Percentiles rank a stretch among this genome's conserved stretches.
These are phyloP conservation scores for Microbotryomycetes sp. DNA, from an alignment of 1,284 basidiomycete species.

Conservation along the genomic window DNA sequence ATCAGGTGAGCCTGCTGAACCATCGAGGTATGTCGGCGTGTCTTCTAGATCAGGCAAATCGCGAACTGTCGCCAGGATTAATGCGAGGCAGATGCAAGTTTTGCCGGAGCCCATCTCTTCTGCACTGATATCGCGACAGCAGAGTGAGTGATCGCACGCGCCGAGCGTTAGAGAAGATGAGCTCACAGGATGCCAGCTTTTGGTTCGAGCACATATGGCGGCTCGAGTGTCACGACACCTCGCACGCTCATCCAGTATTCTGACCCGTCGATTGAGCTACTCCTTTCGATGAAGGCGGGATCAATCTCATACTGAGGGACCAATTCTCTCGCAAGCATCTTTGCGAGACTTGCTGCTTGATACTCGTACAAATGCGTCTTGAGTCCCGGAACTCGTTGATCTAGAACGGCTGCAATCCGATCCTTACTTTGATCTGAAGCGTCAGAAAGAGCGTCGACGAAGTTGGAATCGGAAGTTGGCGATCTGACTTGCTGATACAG, in stretches of 20 bases:
- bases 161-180: no score
- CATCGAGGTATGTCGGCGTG: slow-evolving; percentile 7
- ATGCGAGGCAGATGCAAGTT: slow-evolving; percentile 44
- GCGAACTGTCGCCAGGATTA: slow-evolving; percentile 40
- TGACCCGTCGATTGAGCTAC: neutral
- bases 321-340: slow-evolving; percentile 34
- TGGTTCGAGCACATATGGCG: slow-evolving; percentile 20
- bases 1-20: slow-evolving; percentile 26
- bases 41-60: slow-evolving; percentile 16
- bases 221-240: slow-evolving; percentile 4
- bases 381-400: slow-evolving; percentile 12
- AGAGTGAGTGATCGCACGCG: no score
- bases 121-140: no score
- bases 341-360: slow-evolving; percentile 29
- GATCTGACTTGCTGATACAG: slow-evolving; percentile 29
- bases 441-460: slow-evolving; percentile 5
- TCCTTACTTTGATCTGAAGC: slow-evolving; percentile 7
- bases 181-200: slow-evolving; percentile 28
- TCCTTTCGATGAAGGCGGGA: slow-evolving; percentile 10
- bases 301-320: slow-evolving; percentile 17
- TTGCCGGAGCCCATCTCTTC: slow-evolving; percentile 48
- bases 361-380: slow-evolving; percentile 15
- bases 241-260: slow-evolving; percentile 3
- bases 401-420: slow-evolving; percentile 14
- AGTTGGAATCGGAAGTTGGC: slow-evolving; percentile 9